Evolutionary conservation across 768 basidiomycete species (phyloP).

Genomic region (Hericium alpestre): DNA sequence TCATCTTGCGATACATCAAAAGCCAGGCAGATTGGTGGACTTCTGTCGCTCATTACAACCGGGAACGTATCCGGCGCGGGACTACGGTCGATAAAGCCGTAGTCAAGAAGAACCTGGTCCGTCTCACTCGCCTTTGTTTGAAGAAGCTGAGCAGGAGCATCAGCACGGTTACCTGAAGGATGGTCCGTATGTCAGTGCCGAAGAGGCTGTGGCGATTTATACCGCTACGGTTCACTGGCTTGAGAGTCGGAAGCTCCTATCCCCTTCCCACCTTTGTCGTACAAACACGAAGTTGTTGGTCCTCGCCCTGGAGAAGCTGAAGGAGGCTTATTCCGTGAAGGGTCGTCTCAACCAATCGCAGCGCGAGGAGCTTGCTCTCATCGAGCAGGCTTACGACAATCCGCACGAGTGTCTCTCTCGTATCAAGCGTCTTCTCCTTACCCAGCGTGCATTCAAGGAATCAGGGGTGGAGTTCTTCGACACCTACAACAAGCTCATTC

Average conservation of each 20-base stretch:
- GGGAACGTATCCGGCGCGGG: conserved; percentile 92
- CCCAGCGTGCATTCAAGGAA: conserved; percentile 98
- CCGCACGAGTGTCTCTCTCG: conserved; percentile 98
- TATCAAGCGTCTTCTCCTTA: conserved; percentile 92
- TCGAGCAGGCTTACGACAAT: conserved; percentile 99
- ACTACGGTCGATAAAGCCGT: conserved; percentile 98
- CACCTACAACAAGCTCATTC: conserved; percentile 96
- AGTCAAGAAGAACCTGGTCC: conserved; percentile 97
- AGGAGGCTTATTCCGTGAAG: conserved; percentile 98
- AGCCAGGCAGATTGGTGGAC: conserved; percentile 99
- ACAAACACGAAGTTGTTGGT: conserved; percentile 98
- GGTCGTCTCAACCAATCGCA: conserved; percentile 96
- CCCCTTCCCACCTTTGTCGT: conserved; percentile 97
- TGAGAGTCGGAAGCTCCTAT: conserved; percentile 96
- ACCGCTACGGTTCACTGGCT: conserved; percentile 99
- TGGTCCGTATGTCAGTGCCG: conserved; percentile 96
- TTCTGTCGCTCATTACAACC: conserved; percentile 96
- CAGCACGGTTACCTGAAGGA: conserved; percentile 99
- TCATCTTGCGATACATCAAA: conserved; percentile 98
- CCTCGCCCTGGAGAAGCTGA: conserved; percentile 92
- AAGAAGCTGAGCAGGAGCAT: conserved; percentile 98
- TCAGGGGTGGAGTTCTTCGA: conserved; percentile 95
- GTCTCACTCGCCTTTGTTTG: conserved; percentile 92
- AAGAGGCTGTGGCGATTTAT: conserved; percentile 98
- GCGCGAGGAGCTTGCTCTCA: conserved; percentile 92